A percentile compares a stretch with the other conserved stretches of the same genome.
These are phyloP conservation scores for Verticillium zaregamsianum DNA, from an alignment of 2,329 filamentous ascomycete genomes.

Conservation along the genomic window DNA sequence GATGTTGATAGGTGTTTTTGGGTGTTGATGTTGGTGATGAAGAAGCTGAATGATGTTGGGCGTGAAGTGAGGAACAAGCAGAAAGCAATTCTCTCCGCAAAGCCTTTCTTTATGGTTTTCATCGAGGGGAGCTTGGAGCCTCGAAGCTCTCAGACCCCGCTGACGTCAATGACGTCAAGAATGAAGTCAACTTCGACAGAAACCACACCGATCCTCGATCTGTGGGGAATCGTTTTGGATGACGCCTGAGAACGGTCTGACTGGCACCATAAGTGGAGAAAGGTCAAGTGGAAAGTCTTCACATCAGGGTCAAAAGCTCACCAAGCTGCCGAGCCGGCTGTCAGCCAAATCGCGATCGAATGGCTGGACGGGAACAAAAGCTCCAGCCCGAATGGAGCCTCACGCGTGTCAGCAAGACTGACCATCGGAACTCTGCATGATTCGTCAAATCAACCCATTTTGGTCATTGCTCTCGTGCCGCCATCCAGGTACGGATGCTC, in stretches of 20 bases:
- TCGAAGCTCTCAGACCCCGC: neutral
- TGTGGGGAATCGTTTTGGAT: slow-evolving; percentile 5
- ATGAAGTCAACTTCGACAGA: slow-evolving; percentile 10
- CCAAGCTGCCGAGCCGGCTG: neutral
- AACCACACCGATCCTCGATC: slow-evolving; percentile 1
- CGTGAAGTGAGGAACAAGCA: no score
- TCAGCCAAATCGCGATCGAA: neutral
- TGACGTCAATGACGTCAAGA: slow-evolving; percentile 16
- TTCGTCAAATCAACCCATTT: neutral
- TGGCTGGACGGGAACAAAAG: slow-evolving; percentile 6
- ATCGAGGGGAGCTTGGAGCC: neutral
- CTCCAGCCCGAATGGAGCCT: neutral
- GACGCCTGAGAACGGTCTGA: neutral
- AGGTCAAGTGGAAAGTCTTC: neutral
- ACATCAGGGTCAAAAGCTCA: neutral
- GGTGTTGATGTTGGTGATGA: neutral
- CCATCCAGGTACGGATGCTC: slow-evolving; percentile 4
- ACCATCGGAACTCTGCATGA: neutral
- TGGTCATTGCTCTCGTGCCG: neutral
- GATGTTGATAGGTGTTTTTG: no score
- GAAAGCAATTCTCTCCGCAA: no score
- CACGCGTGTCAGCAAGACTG: neutral
- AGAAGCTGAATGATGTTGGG: neutral
- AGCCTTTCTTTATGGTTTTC: neutral
- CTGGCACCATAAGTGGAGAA: slow-evolving; percentile 7